These are phyloP conservation scores for Pyricularia pennisetigena DNA, from an alignment of 2,329 filamentous ascomycete genomes.

Conservation along the genomic window DNA sequence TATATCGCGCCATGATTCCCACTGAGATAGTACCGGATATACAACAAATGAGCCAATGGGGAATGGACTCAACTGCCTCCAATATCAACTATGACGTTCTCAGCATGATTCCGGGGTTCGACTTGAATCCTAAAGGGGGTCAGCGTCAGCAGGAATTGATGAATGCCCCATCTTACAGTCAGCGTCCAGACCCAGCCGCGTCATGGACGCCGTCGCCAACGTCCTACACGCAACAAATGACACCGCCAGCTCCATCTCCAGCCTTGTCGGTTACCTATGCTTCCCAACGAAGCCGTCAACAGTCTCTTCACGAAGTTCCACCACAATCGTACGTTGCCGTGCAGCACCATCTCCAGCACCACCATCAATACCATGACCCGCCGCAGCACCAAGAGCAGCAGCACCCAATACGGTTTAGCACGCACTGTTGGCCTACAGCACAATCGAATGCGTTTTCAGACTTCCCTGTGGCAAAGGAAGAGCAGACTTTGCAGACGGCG, in stretches of 20 bases:
- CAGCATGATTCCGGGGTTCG: constrained; percentile 37
- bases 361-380: neutral
- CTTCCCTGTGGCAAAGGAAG: neutral
- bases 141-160: neutral
- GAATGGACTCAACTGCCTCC: constrained; percentile 29
- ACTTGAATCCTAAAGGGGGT: constrained; percentile 11
- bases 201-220: neutral
- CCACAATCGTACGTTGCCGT: neutral
- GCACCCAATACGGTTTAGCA: constrained; percentile 41
- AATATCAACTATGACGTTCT: constrained; percentile 32
- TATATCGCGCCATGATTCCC: constrained; percentile 36
- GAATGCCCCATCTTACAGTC: neutral
- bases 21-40: neutral
- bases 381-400: constrained; percentile 10
- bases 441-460: constrained; percentile 5
- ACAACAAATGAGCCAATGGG: constrained; percentile 23
- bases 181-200: neutral
- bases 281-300: neutral
- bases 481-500: constrained; percentile 15
- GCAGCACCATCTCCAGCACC: neutral
- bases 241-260: neutral
- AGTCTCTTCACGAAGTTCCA: neutral
- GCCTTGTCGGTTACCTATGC: neutral
- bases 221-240: neutral
- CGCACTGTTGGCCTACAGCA: constrained; percentile 35